Percentiles rank a stretch among this genome's conserved stretches.
Evolutionary conservation across 2,329 filamentous ascomycete species (phyloP).

Genomic region (Akanthomyces muscarius): DNA sequence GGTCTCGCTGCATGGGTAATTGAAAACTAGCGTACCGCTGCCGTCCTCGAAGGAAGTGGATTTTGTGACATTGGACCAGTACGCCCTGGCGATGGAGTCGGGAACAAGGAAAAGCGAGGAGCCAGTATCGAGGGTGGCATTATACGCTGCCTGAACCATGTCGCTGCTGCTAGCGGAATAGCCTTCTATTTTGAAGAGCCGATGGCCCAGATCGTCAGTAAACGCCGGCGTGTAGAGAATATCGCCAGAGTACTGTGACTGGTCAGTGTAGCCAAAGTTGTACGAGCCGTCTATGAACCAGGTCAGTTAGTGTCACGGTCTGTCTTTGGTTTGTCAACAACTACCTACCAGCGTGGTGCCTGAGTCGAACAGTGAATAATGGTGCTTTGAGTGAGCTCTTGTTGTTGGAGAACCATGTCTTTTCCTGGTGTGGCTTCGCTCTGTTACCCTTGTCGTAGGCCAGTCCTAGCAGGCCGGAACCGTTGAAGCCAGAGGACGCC

Average conservation of each 20-base stretch:
- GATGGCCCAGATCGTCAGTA: conserved; percentile 41
- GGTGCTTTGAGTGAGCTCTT: not conserved
- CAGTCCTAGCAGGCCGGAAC: conserved; percentile 43
- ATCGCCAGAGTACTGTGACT: conserved; percentile 50
- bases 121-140: conserved; percentile 53
- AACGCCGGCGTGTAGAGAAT: conserved; percentile 56
- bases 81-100: conserved; percentile 44
- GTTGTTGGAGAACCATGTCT: conserved; percentile 34
- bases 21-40: conserved; percentile 41
- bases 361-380: conserved; percentile 14
- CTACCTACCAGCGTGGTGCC: not conserved
- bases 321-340: too few relatives aligned
- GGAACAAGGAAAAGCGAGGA: conserved; percentile 61
- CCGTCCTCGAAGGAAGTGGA: conserved; percentile 17
- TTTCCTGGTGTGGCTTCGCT: conserved; percentile 23
- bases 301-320: too few relatives aligned
- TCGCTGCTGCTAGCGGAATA: conserved; percentile 35
- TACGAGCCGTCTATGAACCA: conserved; percentile 28
- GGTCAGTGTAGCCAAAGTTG: conserved; percentile 49
- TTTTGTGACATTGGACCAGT: conserved; percentile 55
- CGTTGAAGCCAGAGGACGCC: conserved; percentile 37
- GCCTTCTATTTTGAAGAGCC: conserved; percentile 49
- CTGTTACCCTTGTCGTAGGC: conserved; percentile 24
- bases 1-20: conserved; percentile 33
- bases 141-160: conserved; percentile 24